Conservation (phyloP, 2,329 filamentous ascomycete species). For the Paecilomyces fulvus region DNA sequence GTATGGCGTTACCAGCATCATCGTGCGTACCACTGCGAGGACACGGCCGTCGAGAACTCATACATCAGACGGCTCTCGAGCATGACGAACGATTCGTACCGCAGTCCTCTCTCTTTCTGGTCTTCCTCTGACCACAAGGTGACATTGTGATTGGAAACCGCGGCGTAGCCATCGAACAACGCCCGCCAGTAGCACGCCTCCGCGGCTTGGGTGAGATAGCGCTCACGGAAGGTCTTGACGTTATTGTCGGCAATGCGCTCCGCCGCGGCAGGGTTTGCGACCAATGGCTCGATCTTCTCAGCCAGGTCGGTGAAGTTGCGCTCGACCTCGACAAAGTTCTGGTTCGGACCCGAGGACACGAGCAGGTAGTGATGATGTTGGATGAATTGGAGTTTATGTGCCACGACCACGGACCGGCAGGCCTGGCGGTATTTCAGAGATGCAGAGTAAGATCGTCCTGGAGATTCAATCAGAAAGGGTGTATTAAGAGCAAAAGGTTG, state of each 20-base stretch:
- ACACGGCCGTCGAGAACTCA: slow-evolving; percentile 8
- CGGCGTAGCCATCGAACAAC: slow-evolving; percentile 26
- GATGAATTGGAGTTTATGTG: slow-evolving; percentile 40
- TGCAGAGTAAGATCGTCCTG: slow-evolving; percentile 39
- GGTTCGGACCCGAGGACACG: slow-evolving; percentile 32
- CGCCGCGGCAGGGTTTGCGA: slow-evolving; percentile 30
- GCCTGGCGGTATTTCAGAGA: slow-evolving; percentile 44
- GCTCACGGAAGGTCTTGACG: slow-evolving; percentile 38
- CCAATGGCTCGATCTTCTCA: slow-evolving; percentile 29
- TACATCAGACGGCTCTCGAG: slow-evolving; percentile 19
- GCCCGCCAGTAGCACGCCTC: slow-evolving; percentile 46
- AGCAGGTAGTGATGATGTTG: slow-evolving; percentile 42
- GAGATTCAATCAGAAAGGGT: background rate
- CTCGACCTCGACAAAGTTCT: slow-evolving; percentile 42
- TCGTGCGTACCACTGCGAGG: background rate
- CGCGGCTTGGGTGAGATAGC: slow-evolving; percentile 43
- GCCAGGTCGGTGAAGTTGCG: slow-evolving; percentile 49
- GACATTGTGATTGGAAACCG: slow-evolving; percentile 16
- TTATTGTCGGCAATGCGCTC: slow-evolving; percentile 40
- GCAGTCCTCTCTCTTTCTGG: slow-evolving; percentile 12
- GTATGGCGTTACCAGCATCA: background rate
- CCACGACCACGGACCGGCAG: slow-evolving; percentile 40
- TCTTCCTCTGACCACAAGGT: slow-evolving; percentile 6
- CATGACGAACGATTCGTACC: slow-evolving; percentile 25
- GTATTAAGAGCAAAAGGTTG: background rate